phyloP scores from a whole-genome alignment of 169 alveolate species.

The Plasmodium gallinaceum region DNA sequence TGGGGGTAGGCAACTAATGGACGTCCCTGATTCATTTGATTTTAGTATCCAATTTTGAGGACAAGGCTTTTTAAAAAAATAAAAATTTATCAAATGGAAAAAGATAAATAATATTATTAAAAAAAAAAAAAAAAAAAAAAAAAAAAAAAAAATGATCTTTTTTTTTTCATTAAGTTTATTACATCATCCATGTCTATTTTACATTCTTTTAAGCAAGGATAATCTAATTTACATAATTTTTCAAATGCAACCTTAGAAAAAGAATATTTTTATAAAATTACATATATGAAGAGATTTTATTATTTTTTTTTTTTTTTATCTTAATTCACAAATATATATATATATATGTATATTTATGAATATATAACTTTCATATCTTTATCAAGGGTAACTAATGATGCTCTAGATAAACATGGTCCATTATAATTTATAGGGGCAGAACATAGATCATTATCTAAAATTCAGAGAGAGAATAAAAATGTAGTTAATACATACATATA shows the following conservation, averaged over 20 bases:
- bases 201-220: conserved; percentile 50
- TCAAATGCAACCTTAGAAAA: conserved; percentile 51
- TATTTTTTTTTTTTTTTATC: not conserved
- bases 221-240: conserved; percentile 40
- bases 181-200: conserved; percentile 56
- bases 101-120: too few relatives aligned
- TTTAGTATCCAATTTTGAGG: conserved; percentile 51
- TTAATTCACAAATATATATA: not conserved
- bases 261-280: not conserved
- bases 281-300: not conserved
- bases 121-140: not conserved
- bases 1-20: conserved; percentile 47
- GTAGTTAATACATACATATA: not conserved
- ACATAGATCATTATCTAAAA: conserved; percentile 34
- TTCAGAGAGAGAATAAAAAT: conserved; percentile 9
- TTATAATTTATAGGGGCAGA: conserved; percentile 50
- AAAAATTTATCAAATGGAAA: too few relatives aligned
- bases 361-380: conserved; percentile 60
- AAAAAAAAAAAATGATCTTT: not conserved
- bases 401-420: conserved; percentile 67
- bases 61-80: conserved; percentile 36
- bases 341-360: not conserved
- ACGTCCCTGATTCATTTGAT: conserved; percentile 55
- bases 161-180: conserved; percentile 19
- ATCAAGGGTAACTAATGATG: conserved; percentile 46